Evolutionary conservation across 441 rosid genomes (phyloP), one percentile per base, ranked within the genome.

Genomic region (Bruguiera hainesii): DNA sequence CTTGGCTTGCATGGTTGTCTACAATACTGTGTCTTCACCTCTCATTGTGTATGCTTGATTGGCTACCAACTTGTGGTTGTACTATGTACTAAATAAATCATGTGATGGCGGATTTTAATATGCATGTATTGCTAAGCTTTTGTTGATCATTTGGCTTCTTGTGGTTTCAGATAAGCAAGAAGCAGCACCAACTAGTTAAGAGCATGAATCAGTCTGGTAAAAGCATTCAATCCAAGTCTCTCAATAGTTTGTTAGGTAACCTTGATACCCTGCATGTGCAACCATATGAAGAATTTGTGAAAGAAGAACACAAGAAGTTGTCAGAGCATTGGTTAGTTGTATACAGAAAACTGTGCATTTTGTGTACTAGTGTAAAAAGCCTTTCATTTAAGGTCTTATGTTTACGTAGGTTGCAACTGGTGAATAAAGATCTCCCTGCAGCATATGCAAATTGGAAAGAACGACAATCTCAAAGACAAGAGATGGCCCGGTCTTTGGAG

Each of bases 271-370:
- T 88, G 82, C 85, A 84, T 70, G 91, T 93, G 70, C 96, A 84
- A 68, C 96, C 98, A 18, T 96, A 87, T 71, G 96, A 89, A 83
- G 85, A 86, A 69, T 96, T 90, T 74, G 84, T 90, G 73, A 90
- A 88, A 86, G 98, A 96, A 75, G 98, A 96, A 65, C 75, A 72
- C 75, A 90, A 80, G 80, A 96, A 87, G 80, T 76, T 96, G 88
- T 87, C 72, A n/a, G 84, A 82, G 69, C 86, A 96, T 74, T 93
- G 99, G 99, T 92, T 72, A 72, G 95, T 72, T 56, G 19, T 76
- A 56, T 71, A 58, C 68, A 57, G 49, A 80, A 69, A 69, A 80
- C 66, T 76, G 18, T 56, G 65, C 28, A 61, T 58, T 63, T 61
- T 57, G 52, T 67, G 50, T 67, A 70, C 48, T 13, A 56, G 33